Base-by-base conservation (phyloP, 2,329 filamentous ascomycete species). In the Clarireedia hainanense region DNA sequence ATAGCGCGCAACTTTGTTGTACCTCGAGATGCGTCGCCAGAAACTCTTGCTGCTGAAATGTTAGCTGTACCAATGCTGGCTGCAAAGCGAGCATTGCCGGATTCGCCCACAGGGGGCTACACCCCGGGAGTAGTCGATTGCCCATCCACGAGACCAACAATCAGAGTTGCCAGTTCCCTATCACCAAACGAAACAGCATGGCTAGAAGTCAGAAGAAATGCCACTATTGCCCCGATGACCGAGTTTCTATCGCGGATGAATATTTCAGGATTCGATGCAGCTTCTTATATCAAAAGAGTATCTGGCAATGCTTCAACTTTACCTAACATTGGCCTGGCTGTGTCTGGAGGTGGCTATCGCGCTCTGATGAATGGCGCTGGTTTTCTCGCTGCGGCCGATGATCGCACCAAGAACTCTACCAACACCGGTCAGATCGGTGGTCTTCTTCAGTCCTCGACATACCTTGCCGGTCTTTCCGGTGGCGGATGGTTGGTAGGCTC, bases 401-500 rank as follows among this genome's bases (percentile, higher is more conserved):
- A 72, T 63, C 81, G 91, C 20, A 91, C 87, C 0, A 69, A 75
- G 0, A 80, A 81, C 55, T 75, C 84, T 2, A 86, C 81, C 0
- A 72, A 65, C 6, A 65, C 73, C 3, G 88, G 88, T 4, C 86
- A 90, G 48, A 75, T 96, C 24, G 88, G 90, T 50, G 91, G 91
- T 4, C 73, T 95, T 60, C 74, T 96, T 59, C 91, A 96, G 73
- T 79, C 86, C 3, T 73, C 88, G 0, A 95, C 89, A 0, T 96
- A 95, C 67, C 70, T 95, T 12, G 78, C 89, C 2, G 90, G 89
- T 7, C 76, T 95, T 3, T 92, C 88, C 6, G 90, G 91, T 30
- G 90, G 90, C 53, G 83, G 85, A 51, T 95, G 91, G 91, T 76
- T 95, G 17, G 80, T 95, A 4, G 88, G 89, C n/a, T 89, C 86